phyloP scores from a whole-genome alignment of 2,329 filamentous ascomycete species.

The Penicillium capsulatum region DNA sequence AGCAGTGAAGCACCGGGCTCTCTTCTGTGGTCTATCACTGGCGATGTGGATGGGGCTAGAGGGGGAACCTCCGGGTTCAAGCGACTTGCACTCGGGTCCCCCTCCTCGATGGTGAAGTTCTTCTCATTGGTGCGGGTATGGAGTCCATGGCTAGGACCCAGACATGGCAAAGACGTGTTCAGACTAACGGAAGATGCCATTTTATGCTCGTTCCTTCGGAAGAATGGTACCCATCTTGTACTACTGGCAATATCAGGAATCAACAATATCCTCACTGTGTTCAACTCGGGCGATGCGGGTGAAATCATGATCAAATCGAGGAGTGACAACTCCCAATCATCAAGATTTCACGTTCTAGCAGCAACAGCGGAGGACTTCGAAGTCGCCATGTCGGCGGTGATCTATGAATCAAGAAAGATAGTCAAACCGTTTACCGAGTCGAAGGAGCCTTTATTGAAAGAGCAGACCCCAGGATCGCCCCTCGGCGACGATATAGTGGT shows the following conservation, averaged over 20 bases:
- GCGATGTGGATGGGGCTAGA: constrained; percentile 52
- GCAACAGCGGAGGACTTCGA: constrained; percentile 71
- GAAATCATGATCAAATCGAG: constrained; percentile 64
- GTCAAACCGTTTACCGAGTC: constrained; percentile 38
- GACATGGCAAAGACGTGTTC: constrained; percentile 68
- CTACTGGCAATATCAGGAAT: constrained; percentile 73
- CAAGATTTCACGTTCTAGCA: constrained; percentile 61
- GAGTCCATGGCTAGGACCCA: constrained; percentile 82
- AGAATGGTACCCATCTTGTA: constrained; percentile 69
- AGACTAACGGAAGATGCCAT: constrained; percentile 72
- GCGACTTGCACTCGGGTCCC: constrained; percentile 58
- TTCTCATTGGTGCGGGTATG: constrained; percentile 76
- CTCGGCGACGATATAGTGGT: constrained; percentile 40
- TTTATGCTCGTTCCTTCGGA: constrained; percentile 70
- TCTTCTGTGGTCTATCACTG: constrained; percentile 50
- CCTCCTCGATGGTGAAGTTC: constrained; percentile 66
- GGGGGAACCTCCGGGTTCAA: constrained; percentile 56
- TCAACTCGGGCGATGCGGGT: constrained; percentile 63
- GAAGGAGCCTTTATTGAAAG: constrained; percentile 10
- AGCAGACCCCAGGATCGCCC: constrained; percentile 29
- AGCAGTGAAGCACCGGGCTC: constrained; percentile 42
- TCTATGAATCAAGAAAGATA: constrained; percentile 78
- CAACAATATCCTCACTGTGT: constrained; percentile 63
- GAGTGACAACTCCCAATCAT: constrained; percentile 61
- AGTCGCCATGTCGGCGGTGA: constrained; percentile 69